These are phyloP conservation scores for Wickerhamomyces pijperi DNA, from an alignment of 805 yeast species.

Conservation along the genomic window DNA sequence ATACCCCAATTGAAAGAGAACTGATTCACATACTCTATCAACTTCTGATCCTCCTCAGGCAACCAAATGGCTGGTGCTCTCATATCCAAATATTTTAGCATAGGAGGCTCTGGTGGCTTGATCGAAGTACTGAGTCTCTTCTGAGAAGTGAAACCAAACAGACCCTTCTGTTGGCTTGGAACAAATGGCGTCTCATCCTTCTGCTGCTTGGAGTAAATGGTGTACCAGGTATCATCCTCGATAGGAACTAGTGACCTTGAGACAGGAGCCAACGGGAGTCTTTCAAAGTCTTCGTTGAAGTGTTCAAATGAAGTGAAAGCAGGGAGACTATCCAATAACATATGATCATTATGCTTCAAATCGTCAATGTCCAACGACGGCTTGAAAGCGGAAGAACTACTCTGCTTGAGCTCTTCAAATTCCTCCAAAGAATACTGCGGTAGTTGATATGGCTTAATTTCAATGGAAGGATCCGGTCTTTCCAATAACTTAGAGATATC, in stretches of 20 bases:
- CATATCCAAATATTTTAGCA: conserved; percentile 63
- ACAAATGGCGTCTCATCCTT: conserved; percentile 26
- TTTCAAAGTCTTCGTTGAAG: conserved; percentile 20
- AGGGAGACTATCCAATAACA: conserved; percentile 24
- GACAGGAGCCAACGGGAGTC: conserved; percentile 37
- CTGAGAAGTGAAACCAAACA: conserved; percentile 31
- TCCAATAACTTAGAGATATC: conserved; percentile 25
- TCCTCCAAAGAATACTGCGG: conserved; percentile 24
- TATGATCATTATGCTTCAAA: conserved; percentile 21
- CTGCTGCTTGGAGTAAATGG: conserved; percentile 40
- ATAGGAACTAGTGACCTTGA: conserved; percentile 55
- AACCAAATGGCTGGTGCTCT: conserved; percentile 94
- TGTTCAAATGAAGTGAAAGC: conserved; percentile 19
- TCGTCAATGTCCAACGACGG: conserved; percentile 20
- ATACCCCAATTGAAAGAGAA: conserved; percentile 90
- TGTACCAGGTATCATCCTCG: conserved; percentile 56
- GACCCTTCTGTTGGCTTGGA: conserved; percentile 42
- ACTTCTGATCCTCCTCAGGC: conserved; percentile 80
- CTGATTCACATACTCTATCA: conserved; percentile 74
- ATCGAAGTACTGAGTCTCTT: conserved; percentile 47
- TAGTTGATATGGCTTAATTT: conserved; percentile 17
- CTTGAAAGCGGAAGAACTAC: conserved; percentile 21
- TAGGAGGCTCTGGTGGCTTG: conserved; percentile 89
- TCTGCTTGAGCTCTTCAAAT: conserved; percentile 5
- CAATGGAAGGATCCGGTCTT: conserved; percentile 23